Base-by-base conservation (phyloP, 148 eudicot species). In the Beta vulgaris region DNA sequence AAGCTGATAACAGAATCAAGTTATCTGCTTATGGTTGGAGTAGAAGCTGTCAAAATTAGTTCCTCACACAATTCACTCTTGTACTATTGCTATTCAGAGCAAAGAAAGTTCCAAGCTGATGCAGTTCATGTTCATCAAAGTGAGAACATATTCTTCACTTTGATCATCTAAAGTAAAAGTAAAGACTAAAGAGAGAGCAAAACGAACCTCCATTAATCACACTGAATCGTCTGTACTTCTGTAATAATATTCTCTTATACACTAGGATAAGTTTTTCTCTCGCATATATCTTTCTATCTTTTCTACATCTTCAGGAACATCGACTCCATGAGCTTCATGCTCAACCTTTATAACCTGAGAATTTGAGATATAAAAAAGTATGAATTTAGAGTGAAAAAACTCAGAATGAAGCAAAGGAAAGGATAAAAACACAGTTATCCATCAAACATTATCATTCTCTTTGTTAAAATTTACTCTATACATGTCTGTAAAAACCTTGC, bases 251-350 rank as follows among this genome's bases (percentile, higher is more conserved):
- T 25, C 59, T 31, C 23, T 46, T 8, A 40, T 29, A 57, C 79
- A 31, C 78, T 82, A 92, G 42, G 85, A 81, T 74, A 91, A 73
- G 81, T 93, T 89, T 59, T 85, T 86, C 78, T 89, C 90, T 18
- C 83, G 92, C 98, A 89, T 88, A 65, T 77, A 87, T 37, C 59
- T 69, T 82, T 93, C 98, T 48, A 89, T 85, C 87, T 91, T 91
- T 61, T 82, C 91, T 46, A 89, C 88, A 76, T 93, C 96, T 84
- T 85, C 92, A 35, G 93, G 96, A 69, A 83, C 81, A 67, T 93
- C 98, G 54, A 89, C 93, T 61, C 96, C 96, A 77, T 89, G 96
- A 69, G 90, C 85, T 57, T 91, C 92, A 75, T 93, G 98, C 37
- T 91, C 92, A 4, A 93, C 92, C 88, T 85, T 91, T 69, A 91